Evolutionary conservation across 805 yeast species (phyloP).

Genomic region (Kluyveromyces nonfermentans): DNA sequence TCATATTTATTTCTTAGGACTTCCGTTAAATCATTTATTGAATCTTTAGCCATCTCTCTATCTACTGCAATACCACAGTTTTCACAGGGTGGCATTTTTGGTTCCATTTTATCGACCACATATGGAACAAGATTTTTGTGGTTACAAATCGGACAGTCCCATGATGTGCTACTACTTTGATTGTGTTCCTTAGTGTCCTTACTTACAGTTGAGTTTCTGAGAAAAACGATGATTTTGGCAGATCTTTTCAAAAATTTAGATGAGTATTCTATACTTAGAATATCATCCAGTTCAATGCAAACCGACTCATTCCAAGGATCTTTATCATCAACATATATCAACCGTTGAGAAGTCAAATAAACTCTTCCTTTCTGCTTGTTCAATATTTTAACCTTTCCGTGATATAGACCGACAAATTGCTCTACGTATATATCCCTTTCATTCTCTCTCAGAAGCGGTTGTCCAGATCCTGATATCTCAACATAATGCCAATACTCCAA

Average conservation of each 20-base stretch:
- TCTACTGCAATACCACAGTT: slow-evolving; percentile 54
- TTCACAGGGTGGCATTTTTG: slow-evolving; percentile 38
- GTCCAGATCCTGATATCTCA: slow-evolving; percentile 31
- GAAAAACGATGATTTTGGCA: slow-evolving; percentile 54
- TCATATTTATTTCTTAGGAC: neutral
- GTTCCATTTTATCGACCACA: slow-evolving; percentile 7
- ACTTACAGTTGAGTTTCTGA: slow-evolving; percentile 14
- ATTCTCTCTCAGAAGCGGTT: slow-evolving; percentile 32
- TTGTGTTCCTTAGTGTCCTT: slow-evolving; percentile 5
- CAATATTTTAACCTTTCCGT: slow-evolving; percentile 56
- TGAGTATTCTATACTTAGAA: slow-evolving; percentile 33
- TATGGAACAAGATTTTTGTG: slow-evolving; percentile 27
- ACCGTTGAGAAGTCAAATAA: slow-evolving; percentile 63
- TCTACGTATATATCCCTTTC: slow-evolving; percentile 49
- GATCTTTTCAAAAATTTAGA: slow-evolving; percentile 64
- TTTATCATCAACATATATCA: slow-evolving; percentile 60
- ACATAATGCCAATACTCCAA: slow-evolving; percentile 30
- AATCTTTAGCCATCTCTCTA: slow-evolving; percentile 28
- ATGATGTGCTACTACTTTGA: slow-evolving; percentile 22
- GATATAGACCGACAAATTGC: slow-evolving; percentile 63
- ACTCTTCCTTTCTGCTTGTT: slow-evolving; percentile 66
- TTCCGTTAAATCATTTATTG: slow-evolving; percentile 15
- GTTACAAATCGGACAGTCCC: slow-evolving; percentile 86
- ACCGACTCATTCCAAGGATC: slow-evolving; percentile 36
- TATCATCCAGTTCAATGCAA: slow-evolving; percentile 36